These are phyloP conservation scores for Lepidium sativum DNA, from an alignment of 345 rosid species.

Conservation along the genomic window DNA sequence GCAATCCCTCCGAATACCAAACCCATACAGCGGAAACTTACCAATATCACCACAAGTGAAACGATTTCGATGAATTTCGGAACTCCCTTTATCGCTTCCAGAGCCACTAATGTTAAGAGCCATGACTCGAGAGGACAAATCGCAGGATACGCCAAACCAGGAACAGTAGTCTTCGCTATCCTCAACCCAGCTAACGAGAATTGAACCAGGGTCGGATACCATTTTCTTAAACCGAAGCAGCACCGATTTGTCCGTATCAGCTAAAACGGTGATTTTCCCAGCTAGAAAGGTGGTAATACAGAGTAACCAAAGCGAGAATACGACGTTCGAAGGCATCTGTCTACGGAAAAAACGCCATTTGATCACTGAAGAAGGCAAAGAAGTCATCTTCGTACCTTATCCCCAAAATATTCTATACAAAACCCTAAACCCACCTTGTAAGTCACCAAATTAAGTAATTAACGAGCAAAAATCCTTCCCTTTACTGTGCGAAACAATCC, in stretches of 20 bases:
- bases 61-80: constrained; percentile 21
- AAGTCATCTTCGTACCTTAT: constrained; percentile 40
- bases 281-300: constrained; percentile 16
- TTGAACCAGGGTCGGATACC: constrained; percentile 51
- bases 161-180: constrained; percentile 41
- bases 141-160: constrained; percentile 72
- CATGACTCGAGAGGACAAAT: constrained; percentile 46
- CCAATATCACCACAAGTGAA: constrained; percentile 47
- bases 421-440: constrained; percentile 26
- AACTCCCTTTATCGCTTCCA: constrained; percentile 40
- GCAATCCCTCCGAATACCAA: constrained; percentile 62
- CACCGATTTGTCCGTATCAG: constrained; percentile 52
- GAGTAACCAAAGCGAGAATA: constrained; percentile 25
- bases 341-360: constrained; percentile 42
- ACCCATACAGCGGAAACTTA: constrained; percentile 61
- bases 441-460: neutral
- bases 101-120: constrained; percentile 65
- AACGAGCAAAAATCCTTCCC: constrained; percentile 10
- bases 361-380: constrained; percentile 36
- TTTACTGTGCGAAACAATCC: neutral
- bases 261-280: constrained; percentile 18
- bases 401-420: constrained; percentile 22
- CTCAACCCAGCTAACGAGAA: constrained; percentile 55
- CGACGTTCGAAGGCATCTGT: constrained; percentile 10
- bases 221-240: constrained; percentile 62